Conservation (phyloP, 169 alveolate genomes). For the Ichthyophthirius multifiliis region DNA sequence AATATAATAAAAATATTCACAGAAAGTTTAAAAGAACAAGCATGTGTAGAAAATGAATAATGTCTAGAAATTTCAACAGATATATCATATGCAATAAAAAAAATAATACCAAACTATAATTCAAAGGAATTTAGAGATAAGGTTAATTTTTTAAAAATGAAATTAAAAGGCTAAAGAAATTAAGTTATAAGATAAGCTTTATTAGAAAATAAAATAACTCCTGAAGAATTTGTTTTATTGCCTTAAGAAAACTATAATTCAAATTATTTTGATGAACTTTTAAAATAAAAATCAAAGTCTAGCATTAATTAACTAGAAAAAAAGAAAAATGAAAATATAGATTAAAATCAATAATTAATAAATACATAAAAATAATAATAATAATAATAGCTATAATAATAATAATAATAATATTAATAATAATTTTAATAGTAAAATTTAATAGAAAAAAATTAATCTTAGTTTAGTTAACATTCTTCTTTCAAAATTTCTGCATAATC, state of each 20-base stretch:
- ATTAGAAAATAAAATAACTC: not conserved
- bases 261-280: not conserved
- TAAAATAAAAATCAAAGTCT: not conserved
- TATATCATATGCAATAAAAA: not conserved
- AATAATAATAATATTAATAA: not conserved
- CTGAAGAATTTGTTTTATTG: not conserved
- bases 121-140: not conserved
- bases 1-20: not conserved
- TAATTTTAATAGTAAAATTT: too few species aligned
- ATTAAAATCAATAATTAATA: not conserved
- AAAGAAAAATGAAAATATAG: not conserved
- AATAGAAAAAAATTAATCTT: too few species aligned
- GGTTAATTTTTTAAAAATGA: conserved; percentile 7
- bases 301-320: not conserved
- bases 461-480: too few species aligned
- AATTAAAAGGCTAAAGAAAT: not conserved
- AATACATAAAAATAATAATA: not conserved
- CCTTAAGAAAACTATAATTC: not conserved
- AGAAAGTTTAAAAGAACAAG: conserved; percentile 5
- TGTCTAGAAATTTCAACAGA: not conserved
- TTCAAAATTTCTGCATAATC: too few species aligned
- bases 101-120: not conserved
- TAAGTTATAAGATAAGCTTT: not conserved
- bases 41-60: too few species aligned
- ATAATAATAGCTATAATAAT: not conserved